Evolutionary conservation across 2,329 filamentous ascomycete species (phyloP).

Genomic region (Blastomyces emzantsi): DNA sequence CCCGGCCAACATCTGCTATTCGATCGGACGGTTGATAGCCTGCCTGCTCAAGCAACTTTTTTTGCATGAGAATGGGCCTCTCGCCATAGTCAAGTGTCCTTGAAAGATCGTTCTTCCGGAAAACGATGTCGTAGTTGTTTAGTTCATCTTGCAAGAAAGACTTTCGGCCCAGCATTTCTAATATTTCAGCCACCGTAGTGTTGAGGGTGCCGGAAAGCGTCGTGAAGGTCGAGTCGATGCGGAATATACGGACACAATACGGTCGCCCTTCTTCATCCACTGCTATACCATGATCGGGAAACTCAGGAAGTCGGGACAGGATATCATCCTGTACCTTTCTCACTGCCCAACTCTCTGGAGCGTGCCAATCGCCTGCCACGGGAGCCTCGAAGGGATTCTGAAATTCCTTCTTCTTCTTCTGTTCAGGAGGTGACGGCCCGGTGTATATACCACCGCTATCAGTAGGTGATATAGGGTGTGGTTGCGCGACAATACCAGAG

Average conservation of each 20-base stretch:
- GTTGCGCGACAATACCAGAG: slow-evolving; percentile 76
- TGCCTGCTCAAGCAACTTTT: slow-evolving; percentile 78
- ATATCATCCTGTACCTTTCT: slow-evolving; percentile 47
- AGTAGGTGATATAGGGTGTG: slow-evolving; percentile 60
- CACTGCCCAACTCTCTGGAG: slow-evolving; percentile 94
- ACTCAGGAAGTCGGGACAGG: slow-evolving; percentile 30
- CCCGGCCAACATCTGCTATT: slow-evolving; percentile 85
- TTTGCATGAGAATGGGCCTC: slow-evolving; percentile 82
- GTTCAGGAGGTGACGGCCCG: slow-evolving; percentile 21
- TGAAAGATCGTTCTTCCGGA: slow-evolving; percentile 85
- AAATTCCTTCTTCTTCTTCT: slow-evolving; percentile 24
- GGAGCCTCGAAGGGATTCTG: slow-evolving; percentile 22
- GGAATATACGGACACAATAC: slow-evolving; percentile 93
- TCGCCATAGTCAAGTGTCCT: slow-evolving; percentile 71
- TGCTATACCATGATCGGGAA: slow-evolving; percentile 61
- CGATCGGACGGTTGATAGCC: slow-evolving; percentile 81
- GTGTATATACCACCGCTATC: slow-evolving; percentile 38
- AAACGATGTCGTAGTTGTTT: slow-evolving; percentile 90
- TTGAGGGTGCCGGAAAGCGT: slow-evolving; percentile 79
- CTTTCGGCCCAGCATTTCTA: slow-evolving; percentile 87
- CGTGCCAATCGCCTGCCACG: slow-evolving; percentile 64
- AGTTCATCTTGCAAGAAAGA: slow-evolving; percentile 83
- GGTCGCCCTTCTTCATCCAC: slow-evolving; percentile 64
- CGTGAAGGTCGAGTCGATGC: slow-evolving; percentile 86
- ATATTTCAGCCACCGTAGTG: slow-evolving; percentile 75